Base-by-base conservation (phyloP, 495 filamentous ascomycete species). In the Thozetella sp. region DNA sequence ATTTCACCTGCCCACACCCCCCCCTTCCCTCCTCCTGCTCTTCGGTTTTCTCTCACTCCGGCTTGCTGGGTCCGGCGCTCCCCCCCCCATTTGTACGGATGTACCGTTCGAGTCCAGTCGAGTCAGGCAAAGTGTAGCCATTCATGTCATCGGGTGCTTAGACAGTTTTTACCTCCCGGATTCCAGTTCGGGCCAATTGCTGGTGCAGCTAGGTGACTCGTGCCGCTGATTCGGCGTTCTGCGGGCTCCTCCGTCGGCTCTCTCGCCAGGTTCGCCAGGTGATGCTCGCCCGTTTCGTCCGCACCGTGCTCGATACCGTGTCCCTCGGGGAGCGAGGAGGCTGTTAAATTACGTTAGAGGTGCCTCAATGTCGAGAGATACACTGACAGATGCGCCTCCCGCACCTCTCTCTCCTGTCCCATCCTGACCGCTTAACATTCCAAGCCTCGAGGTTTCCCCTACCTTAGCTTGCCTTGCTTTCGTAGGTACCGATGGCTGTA, bases 1-100 rank as follows among this genome's bases (percentile, higher is more conserved):
- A n/a, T n/a, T n/a, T n/a, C 57, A 57, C 6, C 11, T 58, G 54
- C 59, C 57, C 68, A 63, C 66, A 59, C 62, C 66, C 63, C 46
- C 51, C 43, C 34, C 59, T 19, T 25, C 52, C n/a, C 23, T 57
- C 62, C 57, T 58, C 56, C 52, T 37, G 22, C 40, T 57, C 52
- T 46, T 54, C 51, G 9, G 17, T 37, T 37, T 37, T 37, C 9
- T 9, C 30, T 17, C 6, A 9, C 30, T 9, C 30, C 30, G 30
- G 30, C 43, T 48, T 3, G 6, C 43, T 48, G 43, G 43, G 30
- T 37, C n/a, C n/a, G 30, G 43, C 43, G 11, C 11, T 10, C 43
- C 20, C 43, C 43, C 43, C 43, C 43, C 43, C 43, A 48, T 48
- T n/a, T n/a, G 43, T 15, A 15, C 43, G n/a, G n/a, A 10, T 48